Evolutionary conservation across 2,329 filamentous ascomycete species (phyloP), one percentile per base, ranked within the genome.

Genomic region (Chrysoporthe puriensis): DNA sequence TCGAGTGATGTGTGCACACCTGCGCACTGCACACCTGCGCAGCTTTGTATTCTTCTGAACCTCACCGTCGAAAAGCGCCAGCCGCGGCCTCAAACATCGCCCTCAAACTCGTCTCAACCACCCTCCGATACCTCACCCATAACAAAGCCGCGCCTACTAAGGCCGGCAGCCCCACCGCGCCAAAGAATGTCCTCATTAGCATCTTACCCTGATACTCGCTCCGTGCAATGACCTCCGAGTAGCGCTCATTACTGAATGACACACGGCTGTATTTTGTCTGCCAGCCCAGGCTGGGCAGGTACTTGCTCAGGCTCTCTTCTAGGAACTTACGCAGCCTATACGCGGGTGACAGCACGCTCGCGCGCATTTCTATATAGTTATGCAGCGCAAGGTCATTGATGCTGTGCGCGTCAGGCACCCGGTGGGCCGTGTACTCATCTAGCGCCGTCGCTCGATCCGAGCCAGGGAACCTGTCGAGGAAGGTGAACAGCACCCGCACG

Each of bases 281-380:
- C 90, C 95, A 97, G 0, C 95, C 96, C 14, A 94, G 79, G 36
- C 85, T 81, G 0, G 96, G 96, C 2, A 96, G 75, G 73, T 91
- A 90, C 16, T 91, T 86, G 63, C 91, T 92, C 63, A 98, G 81
- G 44, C 86, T 87, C 81, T 99, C 96, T 76, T 99, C 96, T 16
- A 97, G 81, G 71, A 84, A 89, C 79, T 99, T 99, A 66, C 96
- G 88, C 11, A 96, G 77, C 44, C 90, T 86, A 75, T 98, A 98
- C 0, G 90, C 75, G 0, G 87, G 89, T 0, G 90, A 93, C 50
- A 91, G 88, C 9, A 98, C 96, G 3, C 92, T 92, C 0, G 90
- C 87, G 11, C 94, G 88, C 96, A 99, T 99, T 80, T 99, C 96
- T 60, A 90, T 84, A 77, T 97, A 98, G 76, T 99, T 99, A 59